Conservation (phyloP, 352 stramenopile genomes). For the Bremia lactucae region DNA sequence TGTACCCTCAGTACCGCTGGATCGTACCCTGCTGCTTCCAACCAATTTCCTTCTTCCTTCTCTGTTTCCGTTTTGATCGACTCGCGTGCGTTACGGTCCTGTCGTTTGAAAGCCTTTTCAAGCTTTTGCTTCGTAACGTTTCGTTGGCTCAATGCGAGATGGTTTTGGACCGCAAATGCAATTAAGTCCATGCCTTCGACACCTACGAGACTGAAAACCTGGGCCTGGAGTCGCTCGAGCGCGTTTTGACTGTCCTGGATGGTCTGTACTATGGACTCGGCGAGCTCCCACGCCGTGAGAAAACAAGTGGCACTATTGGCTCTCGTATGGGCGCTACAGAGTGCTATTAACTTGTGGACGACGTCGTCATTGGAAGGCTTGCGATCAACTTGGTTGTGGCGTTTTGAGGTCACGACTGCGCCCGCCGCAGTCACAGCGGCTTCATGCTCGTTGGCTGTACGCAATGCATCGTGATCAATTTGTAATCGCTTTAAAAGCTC, state of each 20-base stretch:
- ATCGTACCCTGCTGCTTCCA: slow-evolving; percentile 71
- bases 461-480: slow-evolving; percentile 45
- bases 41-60: slow-evolving; percentile 42
- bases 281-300: slow-evolving; percentile 53
- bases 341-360: slow-evolving; percentile 30
- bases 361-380: slow-evolving; percentile 19
- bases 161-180: slow-evolving; percentile 55
- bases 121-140: slow-evolving; percentile 29
- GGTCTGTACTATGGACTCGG: slow-evolving; percentile 56
- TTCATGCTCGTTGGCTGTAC: slow-evolving; percentile 41
- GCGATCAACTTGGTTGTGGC: slow-evolving; percentile 12
- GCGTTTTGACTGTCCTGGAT: slow-evolving; percentile 43
- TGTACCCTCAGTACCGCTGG: slow-evolving; percentile 64
- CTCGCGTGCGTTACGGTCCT: slow-evolving; percentile 45
- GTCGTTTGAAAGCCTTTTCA: slow-evolving; percentile 33
- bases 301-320: slow-evolving; percentile 32
- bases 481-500: slow-evolving; percentile 40
- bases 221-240: slow-evolving; percentile 50
- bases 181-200: slow-evolving; percentile 82
- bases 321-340: slow-evolving; percentile 27
- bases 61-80: no score
- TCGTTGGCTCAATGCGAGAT: slow-evolving; percentile 15
- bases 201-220: slow-evolving; percentile 77
- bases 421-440: slow-evolving; percentile 29
- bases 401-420: slow-evolving; percentile 39